Base-by-base conservation (phyloP, 2,329 filamentous ascomycete genomes). In the Pseudogymnoascus sp. region DNA sequence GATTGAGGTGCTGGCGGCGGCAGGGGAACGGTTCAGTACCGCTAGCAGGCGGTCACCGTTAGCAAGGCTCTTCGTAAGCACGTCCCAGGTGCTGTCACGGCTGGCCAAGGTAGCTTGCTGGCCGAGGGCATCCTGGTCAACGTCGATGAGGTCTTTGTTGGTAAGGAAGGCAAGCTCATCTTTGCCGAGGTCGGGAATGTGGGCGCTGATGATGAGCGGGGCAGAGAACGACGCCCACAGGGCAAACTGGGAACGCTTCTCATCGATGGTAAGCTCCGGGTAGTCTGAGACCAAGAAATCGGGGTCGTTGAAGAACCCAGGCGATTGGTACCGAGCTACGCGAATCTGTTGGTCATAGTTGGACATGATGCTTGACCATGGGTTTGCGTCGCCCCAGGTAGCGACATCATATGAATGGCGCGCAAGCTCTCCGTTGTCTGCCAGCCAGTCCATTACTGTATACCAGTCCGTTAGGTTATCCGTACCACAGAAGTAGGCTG, bases 401-500 rank as follows among this genome's bases (percentile, higher is more conserved):
- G 68, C 62, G 5, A 63, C 67, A 65, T 72, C 67, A 71, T 67
- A 64, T 70, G 70, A 71, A 74, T 77, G 63, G 70, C 72, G 63
- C 67, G 74, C 64, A 70, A 71, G 70, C 73, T 78, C 65, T 72
- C 69, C 68, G 75, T 76, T 67, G 18, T 70, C 67, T 7, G 71
- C 70, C 2, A 73, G 70, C 66, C 72, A 81, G 69, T 78, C 82
- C 40, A 82, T 72, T 11, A 84, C 83, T 0, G 76, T 73, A 44
- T 71, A 60, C 77, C 75, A 66, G 76, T 74, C 66, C 76, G 77
- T 61, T 23, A 75, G 10, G 75, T 71, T 36, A 81, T 73, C 2
- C 0, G 70, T 75, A 14, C 73, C 73, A 73, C 78, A 84, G 73
- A 84, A 78, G 67, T 85, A 85, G 34, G 77, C 80, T 0, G 75